Percentiles rank a stretch among this genome's conserved stretches.
Conservation (phyloP, 2,329 filamentous ascomycete genomes). For the Zymoseptoria pseudotritici region DNA sequence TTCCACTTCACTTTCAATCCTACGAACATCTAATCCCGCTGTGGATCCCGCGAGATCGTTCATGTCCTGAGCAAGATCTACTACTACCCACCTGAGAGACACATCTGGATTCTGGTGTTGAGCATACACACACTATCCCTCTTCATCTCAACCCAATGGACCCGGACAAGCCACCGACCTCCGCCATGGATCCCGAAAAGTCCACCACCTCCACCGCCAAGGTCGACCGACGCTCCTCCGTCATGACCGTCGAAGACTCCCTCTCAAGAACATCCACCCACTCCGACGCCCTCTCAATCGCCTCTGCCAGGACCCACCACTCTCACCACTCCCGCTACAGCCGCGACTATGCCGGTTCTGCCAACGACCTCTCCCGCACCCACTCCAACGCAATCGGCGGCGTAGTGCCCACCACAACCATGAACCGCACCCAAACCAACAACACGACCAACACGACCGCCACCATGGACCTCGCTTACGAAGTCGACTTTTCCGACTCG, state of each 20-base stretch:
- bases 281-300: slow-evolving; percentile 16
- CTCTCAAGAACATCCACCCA: slow-evolving; percentile 16
- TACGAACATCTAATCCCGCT: no score
- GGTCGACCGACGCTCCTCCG: slow-evolving; percentile 10
- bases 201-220: neutral
- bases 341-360: slow-evolving; percentile 17
- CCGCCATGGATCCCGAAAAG: slow-evolving; percentile 11
- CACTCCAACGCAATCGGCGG: slow-evolving; percentile 26
- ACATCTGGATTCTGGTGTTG: no score
- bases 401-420: slow-evolving; percentile 14
- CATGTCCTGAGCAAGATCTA: no score
- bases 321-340: slow-evolving; percentile 14
- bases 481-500: slow-evolving; percentile 62
- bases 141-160: neutral
- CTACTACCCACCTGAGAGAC: no score
- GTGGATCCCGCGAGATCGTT: no score
- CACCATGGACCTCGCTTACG: slow-evolving; percentile 50
- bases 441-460: slow-evolving; percentile 17
- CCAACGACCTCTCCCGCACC: slow-evolving; percentile 21
- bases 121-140: neutral
- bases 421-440: slow-evolving; percentile 11
- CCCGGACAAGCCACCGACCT: neutral
- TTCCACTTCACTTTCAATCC: no score
- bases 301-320: slow-evolving; percentile 15
- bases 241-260: slow-evolving; percentile 24